phyloP scores from a whole-genome alignment of 176 grass and related monocot genomes.

The Olyra latifolia region DNA sequence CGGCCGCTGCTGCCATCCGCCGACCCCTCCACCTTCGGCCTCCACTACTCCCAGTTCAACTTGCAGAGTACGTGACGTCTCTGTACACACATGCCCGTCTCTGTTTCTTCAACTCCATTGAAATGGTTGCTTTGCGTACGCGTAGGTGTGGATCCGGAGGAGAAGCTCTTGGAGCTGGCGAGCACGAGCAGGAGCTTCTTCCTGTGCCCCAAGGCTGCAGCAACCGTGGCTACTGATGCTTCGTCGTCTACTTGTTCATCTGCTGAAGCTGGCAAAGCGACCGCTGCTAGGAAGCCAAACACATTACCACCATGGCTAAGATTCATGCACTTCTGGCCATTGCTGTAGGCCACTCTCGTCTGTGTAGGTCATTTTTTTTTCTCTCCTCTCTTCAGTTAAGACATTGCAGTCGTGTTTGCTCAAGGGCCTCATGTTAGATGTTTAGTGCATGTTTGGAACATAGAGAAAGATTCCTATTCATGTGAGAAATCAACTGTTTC shows the following conservation, averaged over 20 bases:
- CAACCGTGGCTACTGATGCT: background rate
- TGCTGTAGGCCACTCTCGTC: background rate
- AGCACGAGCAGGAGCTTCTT: constrained; percentile 83
- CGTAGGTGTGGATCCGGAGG: constrained; percentile 58
- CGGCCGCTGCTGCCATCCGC: constrained; percentile 46
- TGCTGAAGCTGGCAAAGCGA: background rate
- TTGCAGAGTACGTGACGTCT: constrained; percentile 56
- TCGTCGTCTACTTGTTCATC: constrained; percentile 14
- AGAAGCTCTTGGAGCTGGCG: constrained; percentile 57
- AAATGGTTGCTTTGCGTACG: background rate
- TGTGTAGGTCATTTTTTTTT: background rate
- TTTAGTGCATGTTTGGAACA: no score
- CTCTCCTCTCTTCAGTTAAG: no score
- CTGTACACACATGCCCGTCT: background rate
- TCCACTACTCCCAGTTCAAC: constrained; percentile 89
- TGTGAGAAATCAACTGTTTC: no score
- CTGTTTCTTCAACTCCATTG: background rate
- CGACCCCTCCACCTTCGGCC: constrained; percentile 41
- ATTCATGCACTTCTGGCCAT: constrained; percentile 47
- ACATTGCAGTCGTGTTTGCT: background rate
- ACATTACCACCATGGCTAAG: constrained; percentile 21
- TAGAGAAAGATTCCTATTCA: no score
- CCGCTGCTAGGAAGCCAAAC: background rate
- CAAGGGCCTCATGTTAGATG: background rate
- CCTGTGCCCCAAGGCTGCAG: constrained; percentile 54